Evolutionary conservation across 768 basidiomycete genomes (phyloP).

Genomic region (Hortiboletus flavorubellus): DNA sequence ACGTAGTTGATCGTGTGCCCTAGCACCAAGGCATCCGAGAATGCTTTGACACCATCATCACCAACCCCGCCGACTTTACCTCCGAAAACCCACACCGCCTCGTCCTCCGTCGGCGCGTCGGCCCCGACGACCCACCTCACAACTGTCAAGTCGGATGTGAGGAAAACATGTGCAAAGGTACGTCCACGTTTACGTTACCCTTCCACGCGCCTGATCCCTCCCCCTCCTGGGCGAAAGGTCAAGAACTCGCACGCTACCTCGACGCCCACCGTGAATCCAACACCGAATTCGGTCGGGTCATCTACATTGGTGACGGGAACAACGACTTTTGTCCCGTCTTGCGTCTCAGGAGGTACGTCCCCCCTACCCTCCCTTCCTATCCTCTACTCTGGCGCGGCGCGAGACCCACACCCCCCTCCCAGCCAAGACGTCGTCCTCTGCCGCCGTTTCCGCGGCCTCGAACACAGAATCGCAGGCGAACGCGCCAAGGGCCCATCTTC

Average conservation of each 20-base stretch:
- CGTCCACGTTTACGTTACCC: background rate
- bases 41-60: slow-evolving; percentile 70
- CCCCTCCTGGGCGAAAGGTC: slow-evolving; percentile 48
- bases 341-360: slow-evolving; percentile 61
- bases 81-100: slow-evolving; percentile 62
- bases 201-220: too few relatives aligned
- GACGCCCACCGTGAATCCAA: slow-evolving; percentile 40
- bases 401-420: background rate
- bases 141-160: slow-evolving; percentile 84
- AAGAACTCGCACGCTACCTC: slow-evolving; percentile 88
- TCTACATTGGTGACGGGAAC: slow-evolving; percentile 91
- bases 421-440: slow-evolving; percentile 86
- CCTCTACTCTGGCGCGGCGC: background rate
- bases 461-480: slow-evolving; percentile 73
- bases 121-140: slow-evolving; percentile 77
- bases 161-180: slow-evolving; percentile 98
- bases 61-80: slow-evolving; percentile 89
- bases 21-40: slow-evolving; percentile 59
- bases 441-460: slow-evolving; percentile 72
- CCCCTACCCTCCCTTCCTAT: too few relatives aligned
- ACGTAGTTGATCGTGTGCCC: too few relatives aligned
- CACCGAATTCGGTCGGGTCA: slow-evolving; percentile 66
- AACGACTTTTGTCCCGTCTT: slow-evolving; percentile 96
- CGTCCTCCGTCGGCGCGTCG: slow-evolving; percentile 70
- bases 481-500: slow-evolving; percentile 40